These are phyloP conservation scores for Talaromyces wortmannii DNA, from an alignment of 495 filamentous ascomycete genomes.

Conservation along the genomic window DNA sequence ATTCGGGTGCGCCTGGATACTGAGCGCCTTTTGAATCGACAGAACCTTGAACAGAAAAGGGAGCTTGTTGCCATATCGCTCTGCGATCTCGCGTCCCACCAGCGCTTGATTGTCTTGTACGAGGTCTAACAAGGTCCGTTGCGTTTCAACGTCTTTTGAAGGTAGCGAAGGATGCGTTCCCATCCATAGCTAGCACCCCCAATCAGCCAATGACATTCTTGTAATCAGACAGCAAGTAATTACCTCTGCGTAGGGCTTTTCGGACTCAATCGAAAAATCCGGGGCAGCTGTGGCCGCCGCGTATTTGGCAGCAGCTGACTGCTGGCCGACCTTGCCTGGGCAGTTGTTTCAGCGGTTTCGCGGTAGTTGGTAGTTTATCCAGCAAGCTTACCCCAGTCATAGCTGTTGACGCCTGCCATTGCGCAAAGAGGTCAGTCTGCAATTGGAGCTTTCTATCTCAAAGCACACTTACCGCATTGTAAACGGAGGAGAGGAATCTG, in stretches of 20 bases:
- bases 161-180: slow-evolving; percentile 94
- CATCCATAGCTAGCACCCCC: slow-evolving; percentile 80
- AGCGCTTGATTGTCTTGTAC: slow-evolving; percentile 83
- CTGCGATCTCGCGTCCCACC: slow-evolving; percentile 61
- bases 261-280: slow-evolving; percentile 67
- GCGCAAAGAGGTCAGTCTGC: slow-evolving; percentile 1
- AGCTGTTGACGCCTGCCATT: slow-evolving; percentile 77
- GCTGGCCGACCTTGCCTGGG: slow-evolving; percentile 64
- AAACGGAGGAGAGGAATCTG: slow-evolving; percentile 82
- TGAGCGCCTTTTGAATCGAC: slow-evolving; percentile 86
- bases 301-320: slow-evolving; percentile 68
- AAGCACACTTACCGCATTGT: slow-evolving; percentile 66
- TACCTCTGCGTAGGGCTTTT: slow-evolving; percentile 82
- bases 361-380: not conserved
- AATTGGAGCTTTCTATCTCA: slow-evolving; percentile 3
- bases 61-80: slow-evolving; percentile 69
- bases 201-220: not conserved
- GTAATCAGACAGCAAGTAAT: no score
- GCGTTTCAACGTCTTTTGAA: slow-evolving; percentile 78
- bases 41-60: slow-evolving; percentile 98
- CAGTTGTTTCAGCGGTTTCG: slow-evolving; percentile 8
- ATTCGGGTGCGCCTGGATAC: slow-evolving; percentile 96
- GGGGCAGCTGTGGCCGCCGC: slow-evolving; percentile 67
- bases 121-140: slow-evolving; percentile 82
- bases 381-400: slow-evolving; percentile 76